phyloP scores from a whole-genome alignment of 2,329 filamentous ascomycete genomes.

The Colletotrichum sp. region DNA sequence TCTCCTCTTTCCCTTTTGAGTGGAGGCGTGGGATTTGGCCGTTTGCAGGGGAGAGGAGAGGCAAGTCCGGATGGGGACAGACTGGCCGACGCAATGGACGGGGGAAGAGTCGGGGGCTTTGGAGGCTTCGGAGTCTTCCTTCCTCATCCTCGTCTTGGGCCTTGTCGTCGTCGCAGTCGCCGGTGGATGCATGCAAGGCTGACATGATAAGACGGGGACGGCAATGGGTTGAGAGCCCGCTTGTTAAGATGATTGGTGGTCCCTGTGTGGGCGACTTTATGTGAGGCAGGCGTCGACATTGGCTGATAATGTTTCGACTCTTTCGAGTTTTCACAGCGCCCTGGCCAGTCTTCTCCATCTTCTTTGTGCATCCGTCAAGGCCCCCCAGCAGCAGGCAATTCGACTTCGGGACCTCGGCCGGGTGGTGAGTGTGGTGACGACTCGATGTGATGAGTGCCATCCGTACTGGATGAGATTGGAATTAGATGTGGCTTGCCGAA shows the following conservation, averaged over 20 bases:
- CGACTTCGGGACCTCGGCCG: neutral
- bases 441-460: neutral
- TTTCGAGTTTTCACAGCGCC: neutral
- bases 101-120: neutral
- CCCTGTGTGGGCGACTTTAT: neutral
- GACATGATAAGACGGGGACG: neutral
- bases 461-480: neutral
- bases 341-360: neutral
- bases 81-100: neutral
- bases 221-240: neutral
- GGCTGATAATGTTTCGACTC: neutral
- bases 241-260: conserved; percentile 1
- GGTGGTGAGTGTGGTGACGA: neutral
- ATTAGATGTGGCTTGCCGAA: neutral
- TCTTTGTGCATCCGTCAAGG: neutral
- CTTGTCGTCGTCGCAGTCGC: neutral
- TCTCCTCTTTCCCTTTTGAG: neutral
- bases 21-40: conserved; percentile 1
- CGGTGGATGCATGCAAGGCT: conserved; percentile 1
- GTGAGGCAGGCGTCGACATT: neutral
- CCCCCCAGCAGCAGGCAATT: neutral
- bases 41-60: conserved; percentile 8
- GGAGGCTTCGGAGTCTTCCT: neutral
- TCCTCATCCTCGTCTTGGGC: neutral
- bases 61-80: conserved; percentile 9